Percentiles rank a stretch among this genome's conserved stretches.
phyloP scores from a whole-genome alignment of 805 yeast species.

The Candida wancherniae region DNA sequence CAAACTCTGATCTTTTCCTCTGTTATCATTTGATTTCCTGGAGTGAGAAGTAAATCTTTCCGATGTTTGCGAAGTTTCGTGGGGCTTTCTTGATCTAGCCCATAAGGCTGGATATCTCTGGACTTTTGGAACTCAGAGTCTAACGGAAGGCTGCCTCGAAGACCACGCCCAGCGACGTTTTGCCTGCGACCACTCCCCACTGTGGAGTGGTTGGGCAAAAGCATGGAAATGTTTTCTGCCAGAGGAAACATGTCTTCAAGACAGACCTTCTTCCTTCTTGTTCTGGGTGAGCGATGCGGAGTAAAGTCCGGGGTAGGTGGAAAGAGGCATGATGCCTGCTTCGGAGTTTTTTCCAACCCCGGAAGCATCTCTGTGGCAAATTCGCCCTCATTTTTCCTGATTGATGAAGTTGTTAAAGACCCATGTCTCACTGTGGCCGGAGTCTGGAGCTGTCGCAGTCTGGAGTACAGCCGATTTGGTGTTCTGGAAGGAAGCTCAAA shows the following conservation, averaged over 20 bases:
- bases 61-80: slow-evolving; percentile 9
- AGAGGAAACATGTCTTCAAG: slow-evolving; percentile 10
- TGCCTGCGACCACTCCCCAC: slow-evolving; percentile 34
- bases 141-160: slow-evolving; percentile 7
- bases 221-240: slow-evolving; percentile 18
- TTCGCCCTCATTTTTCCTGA: too few species aligned
- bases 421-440: too few species aligned
- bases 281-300: slow-evolving; percentile 27
- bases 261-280: slow-evolving; percentile 16
- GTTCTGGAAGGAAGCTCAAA: too few species aligned
- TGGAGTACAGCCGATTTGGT: too few species aligned
- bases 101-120: slow-evolving; percentile 20
- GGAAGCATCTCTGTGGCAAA: too few species aligned
- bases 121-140: slow-evolving; percentile 19
- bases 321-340: slow-evolving; percentile 6
- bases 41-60: slow-evolving; percentile 21
- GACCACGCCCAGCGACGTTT: slow-evolving; percentile 2
- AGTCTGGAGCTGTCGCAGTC: too few species aligned
- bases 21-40: slow-evolving; percentile 30
- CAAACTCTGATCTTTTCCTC: slow-evolving; percentile 32
- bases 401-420: too few species aligned
- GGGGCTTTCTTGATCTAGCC: slow-evolving; percentile 23
- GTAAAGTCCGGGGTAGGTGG: slow-evolving; percentile 31
- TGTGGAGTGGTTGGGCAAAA: slow-evolving; percentile 36
- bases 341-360: too few species aligned